Evolutionary conservation across 129 eudicot species (phyloP).

Genomic region (Rutidosis leptorrhynchoides): DNA sequence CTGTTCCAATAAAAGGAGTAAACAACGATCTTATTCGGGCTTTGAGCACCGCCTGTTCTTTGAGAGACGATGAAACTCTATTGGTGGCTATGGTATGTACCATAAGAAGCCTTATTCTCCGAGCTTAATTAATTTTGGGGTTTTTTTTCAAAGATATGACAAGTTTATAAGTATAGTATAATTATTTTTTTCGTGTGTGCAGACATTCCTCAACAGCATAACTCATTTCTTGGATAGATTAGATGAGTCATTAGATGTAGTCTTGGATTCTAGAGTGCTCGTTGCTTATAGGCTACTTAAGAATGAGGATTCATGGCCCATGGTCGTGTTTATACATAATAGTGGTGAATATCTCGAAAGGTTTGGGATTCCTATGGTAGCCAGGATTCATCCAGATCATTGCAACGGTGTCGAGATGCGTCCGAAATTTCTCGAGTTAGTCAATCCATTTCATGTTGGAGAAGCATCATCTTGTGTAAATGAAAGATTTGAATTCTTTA

Average conservation of each 20-base stretch:
- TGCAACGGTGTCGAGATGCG: constrained; percentile 48
- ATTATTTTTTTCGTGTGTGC: constrained; percentile 27
- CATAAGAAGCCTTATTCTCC: not conserved
- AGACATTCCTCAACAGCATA: constrained; percentile 53
- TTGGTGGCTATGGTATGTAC: constrained; percentile 68
- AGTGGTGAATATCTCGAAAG: constrained; percentile 42
- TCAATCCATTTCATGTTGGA: constrained; percentile 49
- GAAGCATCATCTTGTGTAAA: constrained; percentile 38
- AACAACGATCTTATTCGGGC: constrained; percentile 70
- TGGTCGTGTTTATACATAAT: constrained; percentile 68
- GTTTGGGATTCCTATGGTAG: constrained; percentile 77
- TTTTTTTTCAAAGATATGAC: no score
- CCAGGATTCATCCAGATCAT: constrained; percentile 49
- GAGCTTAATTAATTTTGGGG: constrained; percentile 9
- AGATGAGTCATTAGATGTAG: constrained; percentile 57
- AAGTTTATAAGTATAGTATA: no score
- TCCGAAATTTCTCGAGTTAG: constrained; percentile 48
- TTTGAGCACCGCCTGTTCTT: constrained; percentile 47
- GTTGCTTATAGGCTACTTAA: constrained; percentile 81
- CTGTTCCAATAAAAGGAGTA: constrained; percentile 58
- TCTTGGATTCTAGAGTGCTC: constrained; percentile 64
- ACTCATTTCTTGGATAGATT: constrained; percentile 53
- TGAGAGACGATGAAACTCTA: constrained; percentile 66
- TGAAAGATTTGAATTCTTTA: constrained; percentile 40
- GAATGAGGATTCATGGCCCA: constrained; percentile 40